Evolutionary conservation across 2,329 filamentous ascomycete genomes (phyloP).

Genomic region (Chrysoporthe cubensis): DNA sequence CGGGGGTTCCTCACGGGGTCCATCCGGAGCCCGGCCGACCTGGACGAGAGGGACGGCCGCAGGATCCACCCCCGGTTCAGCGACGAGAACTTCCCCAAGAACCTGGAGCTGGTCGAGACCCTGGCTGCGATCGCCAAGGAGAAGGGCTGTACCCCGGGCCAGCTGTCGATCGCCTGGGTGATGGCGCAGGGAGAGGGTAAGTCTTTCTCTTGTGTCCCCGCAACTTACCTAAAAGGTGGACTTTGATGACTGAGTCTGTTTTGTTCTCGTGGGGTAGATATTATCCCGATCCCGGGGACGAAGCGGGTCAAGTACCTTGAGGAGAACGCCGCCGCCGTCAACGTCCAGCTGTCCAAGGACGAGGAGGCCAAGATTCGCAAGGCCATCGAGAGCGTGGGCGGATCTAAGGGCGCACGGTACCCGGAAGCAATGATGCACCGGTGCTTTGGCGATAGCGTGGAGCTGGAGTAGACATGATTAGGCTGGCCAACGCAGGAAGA

Average conservation of each 20-base stretch:
- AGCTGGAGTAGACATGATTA: slow-evolving; percentile 16
- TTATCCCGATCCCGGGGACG: slow-evolving; percentile 43
- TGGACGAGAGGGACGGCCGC: slow-evolving; percentile 47
- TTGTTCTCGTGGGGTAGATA: slow-evolving; percentile 32
- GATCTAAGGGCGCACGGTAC: slow-evolving; percentile 23
- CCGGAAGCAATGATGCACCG: slow-evolving; percentile 11
- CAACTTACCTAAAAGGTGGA: background rate
- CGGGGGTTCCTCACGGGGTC: slow-evolving; percentile 56
- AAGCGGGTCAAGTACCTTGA: slow-evolving; percentile 36
- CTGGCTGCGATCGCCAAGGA: slow-evolving; percentile 35
- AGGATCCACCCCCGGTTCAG: slow-evolving; percentile 46
- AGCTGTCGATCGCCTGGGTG: slow-evolving; percentile 61
- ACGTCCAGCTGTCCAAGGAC: slow-evolving; percentile 40
- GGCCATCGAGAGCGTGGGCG: slow-evolving; percentile 38
- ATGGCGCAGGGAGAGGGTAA: slow-evolving; percentile 46
- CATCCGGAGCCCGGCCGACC: slow-evolving; percentile 48
- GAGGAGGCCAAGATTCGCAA: slow-evolving; percentile 43
- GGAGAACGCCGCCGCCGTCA: slow-evolving; percentile 34
- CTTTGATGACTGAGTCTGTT: background rate
- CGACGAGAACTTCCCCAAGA: slow-evolving; percentile 54
- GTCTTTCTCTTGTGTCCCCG: background rate
- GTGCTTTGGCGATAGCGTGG: slow-evolving; percentile 25
- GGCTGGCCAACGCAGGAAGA: background rate
- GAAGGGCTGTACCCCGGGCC: slow-evolving; percentile 48
- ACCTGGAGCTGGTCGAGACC: slow-evolving; percentile 41